Evolutionary conservation across 306 rosid species (phyloP).

Genomic region (Astragalus glycyphyllos): DNA sequence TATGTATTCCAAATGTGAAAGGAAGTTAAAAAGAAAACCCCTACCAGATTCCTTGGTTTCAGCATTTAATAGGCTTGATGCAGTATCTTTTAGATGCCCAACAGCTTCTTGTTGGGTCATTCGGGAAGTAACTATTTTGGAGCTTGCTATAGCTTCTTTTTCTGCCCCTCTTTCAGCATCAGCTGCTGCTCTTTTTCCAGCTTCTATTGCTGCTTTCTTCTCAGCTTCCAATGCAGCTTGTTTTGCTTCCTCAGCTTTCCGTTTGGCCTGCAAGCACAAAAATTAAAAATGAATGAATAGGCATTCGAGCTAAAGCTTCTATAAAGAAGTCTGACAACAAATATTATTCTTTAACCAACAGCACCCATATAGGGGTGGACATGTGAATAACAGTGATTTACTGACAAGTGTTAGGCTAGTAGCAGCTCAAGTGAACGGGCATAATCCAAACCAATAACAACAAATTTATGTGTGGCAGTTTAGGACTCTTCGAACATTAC

Average conservation of each 20-base stretch:
- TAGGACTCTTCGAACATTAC: constrained; percentile 24
- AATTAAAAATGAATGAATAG: constrained; percentile 37
- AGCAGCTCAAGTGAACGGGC: not conserved
- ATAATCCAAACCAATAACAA: constrained; percentile 20
- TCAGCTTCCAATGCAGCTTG: constrained; percentile 79
- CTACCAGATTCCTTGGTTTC: constrained; percentile 51
- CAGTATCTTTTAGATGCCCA: constrained; percentile 32
- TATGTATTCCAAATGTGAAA: constrained; percentile 14
- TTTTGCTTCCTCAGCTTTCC: constrained; percentile 77
- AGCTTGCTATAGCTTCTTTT: constrained; percentile 58
- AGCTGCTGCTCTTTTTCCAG: constrained; percentile 62
- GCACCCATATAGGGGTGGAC: constrained; percentile 9
- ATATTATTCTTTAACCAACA: constrained; percentile 11
- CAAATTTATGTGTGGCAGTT: constrained; percentile 9
- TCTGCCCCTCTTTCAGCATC: constrained; percentile 72
- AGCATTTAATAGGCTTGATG: constrained; percentile 45
- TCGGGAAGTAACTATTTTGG: constrained; percentile 48
- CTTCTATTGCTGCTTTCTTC: constrained; percentile 70
- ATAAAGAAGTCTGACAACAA: constrained; percentile 24
- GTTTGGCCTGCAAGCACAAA: constrained; percentile 64
- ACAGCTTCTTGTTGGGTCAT: constrained; percentile 47
- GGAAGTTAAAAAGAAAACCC: constrained; percentile 33
- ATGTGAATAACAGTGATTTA: constrained; percentile 2
- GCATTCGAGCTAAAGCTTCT: constrained; percentile 22
- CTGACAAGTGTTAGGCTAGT: not conserved